Evolutionary conservation across 2,329 filamentous ascomycete species (phyloP), one percentile per base, ranked within the genome.

Genomic region (Scedosporium aurantiacum): DNA sequence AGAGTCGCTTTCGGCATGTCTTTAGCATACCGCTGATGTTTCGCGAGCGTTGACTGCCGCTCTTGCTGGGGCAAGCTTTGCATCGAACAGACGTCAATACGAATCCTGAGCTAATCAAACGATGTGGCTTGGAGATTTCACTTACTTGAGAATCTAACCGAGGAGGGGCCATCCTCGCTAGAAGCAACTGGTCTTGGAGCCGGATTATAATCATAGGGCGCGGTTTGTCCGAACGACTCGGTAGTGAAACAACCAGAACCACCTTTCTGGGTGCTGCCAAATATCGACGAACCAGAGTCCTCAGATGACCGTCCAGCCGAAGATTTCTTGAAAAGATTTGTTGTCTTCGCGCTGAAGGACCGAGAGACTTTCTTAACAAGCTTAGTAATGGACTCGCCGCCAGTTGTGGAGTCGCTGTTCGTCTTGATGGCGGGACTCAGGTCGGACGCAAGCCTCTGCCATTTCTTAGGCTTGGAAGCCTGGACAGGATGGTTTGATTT

Each of bases 111-210:
- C 7, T 21, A 10, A 16, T 45, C 14, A 23, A 40, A 28, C 8
- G 12, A 37, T 37, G 32, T 10, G 40, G n/a, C 10, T 16, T 55
- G 14, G 21, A 55, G n/a, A 25, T 3, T 18, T 32, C 16, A 37
- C 58, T 55, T 55, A 60, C 58, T 43, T 41, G 58, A 25, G 21
- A 60, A 60, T n/a, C 32, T 40, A 28, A 55, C 16, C n/a, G 58
- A 54, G 4, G 58, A 60, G 16, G 8, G 23, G 18, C 27, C n/a
- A 5, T 27, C 32, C n/a, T 60, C 58, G 27, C 23, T 50, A 12
- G 16, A 21, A 16, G n/a, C 23, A 21, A 7, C 14, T 21, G 25
- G 28, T 28, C 40, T 52, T 27, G 14, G 41, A 37, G 5, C 32
- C 3, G 10, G 21, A 18, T 6, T 27, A 37, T 12, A 28, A 7